phyloP scores from a whole-genome alignment of 1,284 basidiomycete species.

The Pseudozyma hubeiensis region DNA sequence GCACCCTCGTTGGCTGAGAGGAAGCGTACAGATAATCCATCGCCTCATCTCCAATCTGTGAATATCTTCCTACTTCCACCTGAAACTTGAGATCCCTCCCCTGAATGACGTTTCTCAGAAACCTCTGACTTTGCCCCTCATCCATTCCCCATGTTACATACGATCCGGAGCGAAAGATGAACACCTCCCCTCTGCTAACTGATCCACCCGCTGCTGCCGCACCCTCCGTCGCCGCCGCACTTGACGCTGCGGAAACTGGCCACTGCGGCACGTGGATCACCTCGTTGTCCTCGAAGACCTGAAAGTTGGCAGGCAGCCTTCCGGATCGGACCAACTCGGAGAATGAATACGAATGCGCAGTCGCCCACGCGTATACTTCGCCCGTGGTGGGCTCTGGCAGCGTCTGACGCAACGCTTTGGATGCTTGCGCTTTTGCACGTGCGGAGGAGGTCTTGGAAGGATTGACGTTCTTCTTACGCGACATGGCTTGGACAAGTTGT shows the following conservation, averaged over 20 bases:
- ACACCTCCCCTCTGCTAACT: slow-evolving; percentile 54
- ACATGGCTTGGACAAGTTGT: slow-evolving; percentile 43
- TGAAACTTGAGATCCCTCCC: slow-evolving; percentile 33
- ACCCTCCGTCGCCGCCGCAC: background rate
- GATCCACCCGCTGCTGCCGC: background rate
- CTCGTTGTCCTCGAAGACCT: slow-evolving; percentile 63
- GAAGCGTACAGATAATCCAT: slow-evolving; percentile 64
- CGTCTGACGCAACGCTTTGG: slow-evolving; percentile 44
- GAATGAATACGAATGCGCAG: slow-evolving; percentile 63
- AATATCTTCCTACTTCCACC: slow-evolving; percentile 52
- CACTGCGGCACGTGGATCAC: slow-evolving; percentile 64
- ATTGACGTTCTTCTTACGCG: slow-evolving; percentile 26
- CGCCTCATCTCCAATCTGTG: slow-evolving; percentile 63
- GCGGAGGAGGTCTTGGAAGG: slow-evolving; percentile 44
- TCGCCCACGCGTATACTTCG: slow-evolving; percentile 62
- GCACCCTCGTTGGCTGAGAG: slow-evolving; percentile 58
- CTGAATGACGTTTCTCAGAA: slow-evolving; percentile 56
- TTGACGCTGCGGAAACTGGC: slow-evolving; percentile 34
- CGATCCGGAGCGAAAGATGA: slow-evolving; percentile 63
- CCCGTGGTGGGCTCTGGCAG: slow-evolving; percentile 43
- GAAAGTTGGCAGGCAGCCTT: slow-evolving; percentile 52
- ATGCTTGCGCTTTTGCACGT: slow-evolving; percentile 43
- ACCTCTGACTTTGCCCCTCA: slow-evolving; percentile 52
- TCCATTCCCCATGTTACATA: slow-evolving; percentile 67
- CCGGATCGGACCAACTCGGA: slow-evolving; percentile 48